Conservation (phyloP, 306 rosid genomes). For the Trichosanthes cucumerina region DNA sequence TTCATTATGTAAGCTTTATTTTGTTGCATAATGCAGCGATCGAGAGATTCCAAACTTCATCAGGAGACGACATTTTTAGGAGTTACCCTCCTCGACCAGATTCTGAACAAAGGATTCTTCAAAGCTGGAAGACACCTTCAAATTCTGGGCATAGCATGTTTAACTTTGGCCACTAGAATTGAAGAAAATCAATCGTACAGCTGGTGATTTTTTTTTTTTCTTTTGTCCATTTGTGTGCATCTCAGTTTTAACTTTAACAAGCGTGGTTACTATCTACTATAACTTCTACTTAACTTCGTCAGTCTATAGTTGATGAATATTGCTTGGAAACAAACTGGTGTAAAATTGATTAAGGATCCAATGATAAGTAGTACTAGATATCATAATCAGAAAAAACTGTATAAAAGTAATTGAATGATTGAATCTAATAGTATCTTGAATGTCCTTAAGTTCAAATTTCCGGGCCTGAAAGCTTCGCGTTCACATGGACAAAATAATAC, state of each 20-base stretch:
- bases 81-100: slow-evolving; percentile 67
- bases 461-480: neutral
- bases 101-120: slow-evolving; percentile 77
- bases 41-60: slow-evolving; percentile 40
- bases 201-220: slow-evolving; percentile 27
- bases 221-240: neutral
- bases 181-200: slow-evolving; percentile 85
- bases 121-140: slow-evolving; percentile 43
- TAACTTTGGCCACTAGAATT: slow-evolving; percentile 71
- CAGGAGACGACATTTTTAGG: slow-evolving; percentile 83
- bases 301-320: neutral
- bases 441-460: neutral
- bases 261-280: neutral
- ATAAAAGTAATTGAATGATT: neutral
- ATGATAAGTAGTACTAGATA: neutral
- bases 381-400: neutral
- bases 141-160: slow-evolving; percentile 72
- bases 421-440: neutral
- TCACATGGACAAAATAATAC: neutral
- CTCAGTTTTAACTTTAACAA: neutral
- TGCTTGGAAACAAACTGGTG: neutral
- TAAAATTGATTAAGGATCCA: neutral
- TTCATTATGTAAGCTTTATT: neutral
- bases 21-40: slow-evolving; percentile 33
- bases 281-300: neutral